phyloP scores from a whole-genome alignment of 2,329 filamentous ascomycete genomes.

The Periconia sp. region DNA sequence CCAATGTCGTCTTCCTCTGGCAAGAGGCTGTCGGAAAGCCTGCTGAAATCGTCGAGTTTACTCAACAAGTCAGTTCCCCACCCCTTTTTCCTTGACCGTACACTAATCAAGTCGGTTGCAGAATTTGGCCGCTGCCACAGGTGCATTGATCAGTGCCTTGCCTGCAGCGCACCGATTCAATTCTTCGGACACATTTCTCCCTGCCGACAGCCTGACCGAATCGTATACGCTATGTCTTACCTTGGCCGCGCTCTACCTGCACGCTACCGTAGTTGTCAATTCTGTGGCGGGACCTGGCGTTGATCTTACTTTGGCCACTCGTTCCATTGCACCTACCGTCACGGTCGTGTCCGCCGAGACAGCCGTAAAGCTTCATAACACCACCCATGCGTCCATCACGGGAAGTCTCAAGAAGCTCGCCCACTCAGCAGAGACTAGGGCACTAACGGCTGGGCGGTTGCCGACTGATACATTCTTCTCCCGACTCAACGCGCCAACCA shows the following conservation, averaged over 20 bases:
- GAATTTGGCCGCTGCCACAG: constrained; percentile 87
- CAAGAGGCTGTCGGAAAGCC: constrained; percentile 52
- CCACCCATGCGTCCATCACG: constrained; percentile 61
- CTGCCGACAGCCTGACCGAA: constrained; percentile 77
- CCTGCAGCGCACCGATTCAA: constrained; percentile 74
- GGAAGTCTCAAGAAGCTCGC: constrained; percentile 67
- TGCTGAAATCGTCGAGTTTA: constrained; percentile 76
- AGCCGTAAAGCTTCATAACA: constrained; percentile 66
- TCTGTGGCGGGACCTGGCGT: constrained; percentile 76
- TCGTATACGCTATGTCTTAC: constrained; percentile 79
- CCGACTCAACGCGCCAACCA: constrained; percentile 60
- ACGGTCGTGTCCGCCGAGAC: constrained; percentile 76
- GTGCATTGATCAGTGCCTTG: constrained; percentile 74
- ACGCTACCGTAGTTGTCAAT: constrained; percentile 83
- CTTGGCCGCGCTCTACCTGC: constrained; percentile 79
- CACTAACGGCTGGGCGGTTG: constrained; percentile 73
- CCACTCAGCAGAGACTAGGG: constrained; percentile 71
- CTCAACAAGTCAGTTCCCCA: constrained; percentile 57
- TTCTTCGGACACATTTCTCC: constrained; percentile 78
- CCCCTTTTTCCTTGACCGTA: fast-evolving
- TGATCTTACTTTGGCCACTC: constrained; percentile 72
- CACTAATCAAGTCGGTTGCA: constrained; percentile 26
- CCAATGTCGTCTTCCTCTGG: constrained; percentile 66
- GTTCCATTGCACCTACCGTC: constrained; percentile 77
- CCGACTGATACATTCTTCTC: constrained; percentile 66